A percentile compares a stretch with the other conserved stretches of the same genome.
Evolutionary conservation across 208 protist species (phyloP).

Genomic region (Leishmania lainsoni): DNA sequence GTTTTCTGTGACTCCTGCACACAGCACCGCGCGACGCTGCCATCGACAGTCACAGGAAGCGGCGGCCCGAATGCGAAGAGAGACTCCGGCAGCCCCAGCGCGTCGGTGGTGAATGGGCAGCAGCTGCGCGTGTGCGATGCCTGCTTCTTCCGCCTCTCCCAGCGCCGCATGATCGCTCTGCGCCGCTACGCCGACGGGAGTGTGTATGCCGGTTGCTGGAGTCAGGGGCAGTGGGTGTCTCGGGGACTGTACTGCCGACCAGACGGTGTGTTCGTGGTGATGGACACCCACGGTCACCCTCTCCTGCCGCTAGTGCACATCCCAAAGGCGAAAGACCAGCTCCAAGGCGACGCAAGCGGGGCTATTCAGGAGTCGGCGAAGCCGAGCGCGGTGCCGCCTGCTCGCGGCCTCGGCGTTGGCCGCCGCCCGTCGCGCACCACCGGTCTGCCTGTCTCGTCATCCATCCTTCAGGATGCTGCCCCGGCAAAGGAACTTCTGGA

Average conservation of each 20-base stretch:
- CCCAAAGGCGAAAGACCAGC: not conserved
- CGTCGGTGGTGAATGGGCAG: not conserved
- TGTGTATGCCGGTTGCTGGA: slow-evolving; percentile 86
- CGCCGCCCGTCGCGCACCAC: not conserved
- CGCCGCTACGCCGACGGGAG: slow-evolving; percentile 59
- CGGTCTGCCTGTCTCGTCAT: slow-evolving; percentile 27
- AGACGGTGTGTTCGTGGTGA: slow-evolving; percentile 76
- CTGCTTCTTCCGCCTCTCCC: slow-evolving; percentile 70
- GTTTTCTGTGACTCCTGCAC: slow-evolving; percentile 92
- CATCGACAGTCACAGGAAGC: slow-evolving; percentile 55
- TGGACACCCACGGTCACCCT: slow-evolving; percentile 56
- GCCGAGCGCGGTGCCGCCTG: not conserved
- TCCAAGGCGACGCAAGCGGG: not conserved
- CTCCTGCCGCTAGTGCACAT: slow-evolving; percentile 25
- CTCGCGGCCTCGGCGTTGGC: slow-evolving; percentile 6
- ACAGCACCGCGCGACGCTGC: slow-evolving; percentile 62
- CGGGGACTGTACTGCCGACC: slow-evolving; percentile 74
- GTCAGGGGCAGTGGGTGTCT: slow-evolving; percentile 67
- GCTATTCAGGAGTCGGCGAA: not conserved
- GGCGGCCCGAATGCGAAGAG: slow-evolving; percentile 19
- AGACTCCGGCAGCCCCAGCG: slow-evolving; percentile 8
- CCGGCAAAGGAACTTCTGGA: slow-evolving; percentile 51
- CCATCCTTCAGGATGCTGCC: slow-evolving; percentile 44
- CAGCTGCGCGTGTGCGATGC: slow-evolving; percentile 74
- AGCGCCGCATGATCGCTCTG: slow-evolving; percentile 72